Percentiles rank a stretch among this genome's conserved stretches.
phyloP scores from a whole-genome alignment of 441 rosid genomes.

The Populus hybrid region DNA sequence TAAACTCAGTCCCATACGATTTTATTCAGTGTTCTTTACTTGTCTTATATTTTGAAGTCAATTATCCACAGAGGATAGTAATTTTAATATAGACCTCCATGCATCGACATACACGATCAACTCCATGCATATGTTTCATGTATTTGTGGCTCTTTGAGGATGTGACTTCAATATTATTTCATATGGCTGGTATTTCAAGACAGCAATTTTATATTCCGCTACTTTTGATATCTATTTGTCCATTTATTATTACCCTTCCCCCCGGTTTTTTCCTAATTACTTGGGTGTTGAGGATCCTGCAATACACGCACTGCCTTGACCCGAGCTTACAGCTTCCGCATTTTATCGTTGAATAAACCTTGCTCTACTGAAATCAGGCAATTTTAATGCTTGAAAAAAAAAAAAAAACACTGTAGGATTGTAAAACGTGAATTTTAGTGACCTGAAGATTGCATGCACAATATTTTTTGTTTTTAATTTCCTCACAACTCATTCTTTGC shows the following conservation, averaged over 20 bases:
- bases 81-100: neutral
- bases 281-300: neutral
- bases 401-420: neutral
- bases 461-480: neutral
- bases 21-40: neutral
- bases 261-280: neutral
- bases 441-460: neutral
- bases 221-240: too few species aligned
- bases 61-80: neutral
- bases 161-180: neutral
- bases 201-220: neutral
- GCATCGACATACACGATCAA: neutral
- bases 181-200: neutral
- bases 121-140: neutral
- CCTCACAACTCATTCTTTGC: neutral
- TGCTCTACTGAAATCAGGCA: neutral
- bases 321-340: neutral
- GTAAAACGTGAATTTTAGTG: neutral
- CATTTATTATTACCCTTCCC: too few species aligned
- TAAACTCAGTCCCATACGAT: slow-evolving; percentile 10
- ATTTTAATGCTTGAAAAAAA: neutral
- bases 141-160: neutral
- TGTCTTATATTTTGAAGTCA: neutral
- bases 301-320: neutral
- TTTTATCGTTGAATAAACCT: neutral